phyloP scores from a whole-genome alignment of 2,329 filamentous ascomycete species.

The Paraconiothyrium sp. region DNA sequence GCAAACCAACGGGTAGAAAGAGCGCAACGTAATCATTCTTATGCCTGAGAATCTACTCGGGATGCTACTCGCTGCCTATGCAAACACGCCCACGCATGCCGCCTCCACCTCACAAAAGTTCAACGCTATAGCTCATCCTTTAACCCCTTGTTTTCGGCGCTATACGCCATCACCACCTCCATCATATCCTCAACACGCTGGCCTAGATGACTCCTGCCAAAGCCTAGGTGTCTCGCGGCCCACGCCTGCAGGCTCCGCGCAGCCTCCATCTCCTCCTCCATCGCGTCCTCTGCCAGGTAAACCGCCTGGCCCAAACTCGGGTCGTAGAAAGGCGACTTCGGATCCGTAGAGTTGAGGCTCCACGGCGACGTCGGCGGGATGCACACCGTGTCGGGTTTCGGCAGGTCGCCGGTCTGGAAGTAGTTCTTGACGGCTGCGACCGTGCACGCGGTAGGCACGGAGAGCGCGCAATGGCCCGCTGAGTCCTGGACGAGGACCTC shows the following conservation, averaged over 20 bases:
- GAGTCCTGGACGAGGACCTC: constrained; percentile 56
- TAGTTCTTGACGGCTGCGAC: constrained; percentile 46
- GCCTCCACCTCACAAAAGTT: background rate
- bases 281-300: constrained; percentile 1
- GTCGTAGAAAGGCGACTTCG: constrained; percentile 27
- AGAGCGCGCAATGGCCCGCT: constrained; percentile 57
- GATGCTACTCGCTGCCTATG: too few relatives aligned
- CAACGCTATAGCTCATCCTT: constrained; percentile 10
- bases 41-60: too few relatives aligned
- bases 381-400: constrained; percentile 56
- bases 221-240: constrained; percentile 10
- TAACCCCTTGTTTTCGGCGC: background rate
- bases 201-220: constrained; percentile 14
- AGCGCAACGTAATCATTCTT: too few relatives aligned
- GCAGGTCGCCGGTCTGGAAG: constrained; percentile 56
- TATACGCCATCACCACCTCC: background rate
- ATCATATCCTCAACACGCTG: constrained; percentile 7
- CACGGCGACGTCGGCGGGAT: constrained; percentile 23
- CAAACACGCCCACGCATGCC: background rate
- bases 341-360: constrained; percentile 30
- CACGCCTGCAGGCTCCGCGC: constrained; percentile 16
- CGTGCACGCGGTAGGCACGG: constrained; percentile 49
- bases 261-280: constrained; percentile 17
- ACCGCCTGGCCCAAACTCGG: constrained; percentile 13
- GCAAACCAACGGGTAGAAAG: too few relatives aligned